Conservation (phyloP, 2,329 filamentous ascomycete species). For the Chrysosporium keratinophilum region DNA sequence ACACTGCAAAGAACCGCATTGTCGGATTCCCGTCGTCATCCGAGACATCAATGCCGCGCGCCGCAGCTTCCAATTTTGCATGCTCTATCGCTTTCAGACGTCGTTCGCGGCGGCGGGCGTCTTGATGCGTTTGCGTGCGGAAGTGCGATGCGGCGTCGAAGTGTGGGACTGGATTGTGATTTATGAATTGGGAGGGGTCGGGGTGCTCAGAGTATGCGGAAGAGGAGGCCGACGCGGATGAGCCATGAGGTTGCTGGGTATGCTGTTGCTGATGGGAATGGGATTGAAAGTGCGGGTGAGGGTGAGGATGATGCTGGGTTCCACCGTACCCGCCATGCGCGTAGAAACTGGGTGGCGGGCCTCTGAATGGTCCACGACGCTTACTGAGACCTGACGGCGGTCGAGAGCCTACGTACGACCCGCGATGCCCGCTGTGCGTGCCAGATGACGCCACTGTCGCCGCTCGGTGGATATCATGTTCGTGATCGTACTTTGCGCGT, state of each 20-base stretch:
- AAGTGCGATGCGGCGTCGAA: conserved; percentile 68
- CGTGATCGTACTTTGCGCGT: conserved; percentile 69
- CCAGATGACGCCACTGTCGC: conserved; percentile 24
- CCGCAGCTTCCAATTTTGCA: conserved; percentile 24
- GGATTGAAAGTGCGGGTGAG: conserved; percentile 11
- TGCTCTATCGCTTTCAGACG: conserved; percentile 28
- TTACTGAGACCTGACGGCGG: conserved; percentile 72
- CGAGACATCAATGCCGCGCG: conserved; percentile 39
- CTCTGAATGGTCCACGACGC: conserved; percentile 63
- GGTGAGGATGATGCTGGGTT: conserved; percentile 11
- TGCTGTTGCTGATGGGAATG: background rate
- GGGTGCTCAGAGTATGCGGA: conserved; percentile 17
- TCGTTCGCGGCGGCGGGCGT: conserved; percentile 42
- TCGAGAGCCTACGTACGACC: conserved; percentile 48
- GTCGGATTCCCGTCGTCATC: conserved; percentile 29
- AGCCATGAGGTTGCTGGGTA: conserved; percentile 1
- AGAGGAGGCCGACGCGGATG: conserved; percentile 10
- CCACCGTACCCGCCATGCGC: conserved; percentile 65
- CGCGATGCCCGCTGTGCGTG: conserved; percentile 37
- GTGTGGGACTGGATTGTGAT: conserved; percentile 53
- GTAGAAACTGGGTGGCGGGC: conserved; percentile 85
- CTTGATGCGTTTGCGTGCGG: conserved; percentile 58
- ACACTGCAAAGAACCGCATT: conserved; percentile 31
- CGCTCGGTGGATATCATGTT: conserved; percentile 30
- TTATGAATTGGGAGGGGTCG: conserved; percentile 31